Conservation (phyloP, 2,329 filamentous ascomycete genomes). For the Fusarium multiceps region DNA sequence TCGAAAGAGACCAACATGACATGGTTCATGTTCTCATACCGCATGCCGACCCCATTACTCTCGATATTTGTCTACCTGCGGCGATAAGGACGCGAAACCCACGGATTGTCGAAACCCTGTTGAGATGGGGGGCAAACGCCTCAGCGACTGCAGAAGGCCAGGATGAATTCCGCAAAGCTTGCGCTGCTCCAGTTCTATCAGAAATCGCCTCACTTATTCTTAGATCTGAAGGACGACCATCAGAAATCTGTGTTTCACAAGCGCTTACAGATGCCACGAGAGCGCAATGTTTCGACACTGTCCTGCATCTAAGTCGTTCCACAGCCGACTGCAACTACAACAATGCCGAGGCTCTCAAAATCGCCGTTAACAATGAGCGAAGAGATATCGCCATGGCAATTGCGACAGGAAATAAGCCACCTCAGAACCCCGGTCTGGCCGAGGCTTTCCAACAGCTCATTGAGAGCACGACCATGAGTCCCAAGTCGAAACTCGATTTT, state of each 20-base stretch:
- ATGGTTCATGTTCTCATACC: constrained; percentile 66
- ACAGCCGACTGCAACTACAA: constrained; percentile 65
- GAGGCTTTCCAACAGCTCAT: constrained; percentile 63
- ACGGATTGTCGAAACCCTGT: constrained; percentile 59
- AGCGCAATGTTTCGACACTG: constrained; percentile 62
- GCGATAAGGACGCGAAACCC: constrained; percentile 60
- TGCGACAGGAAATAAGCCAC: constrained; percentile 64
- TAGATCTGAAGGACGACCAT: constrained; percentile 61
- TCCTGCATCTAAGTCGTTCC: constrained; percentile 62
- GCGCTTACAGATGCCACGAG: constrained; percentile 63
- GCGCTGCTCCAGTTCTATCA: constrained; percentile 57
- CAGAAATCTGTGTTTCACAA: constrained; percentile 58
- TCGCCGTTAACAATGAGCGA: constrained; percentile 60
- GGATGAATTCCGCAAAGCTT: constrained; percentile 65
- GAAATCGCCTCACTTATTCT: constrained; percentile 62
- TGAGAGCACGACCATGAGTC: constrained; percentile 58
- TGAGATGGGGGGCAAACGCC: constrained; percentile 63
- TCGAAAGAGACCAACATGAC: constrained; percentile 61
- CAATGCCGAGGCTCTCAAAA: constrained; percentile 62
- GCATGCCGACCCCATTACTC: constrained; percentile 61
- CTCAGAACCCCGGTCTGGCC: constrained; percentile 59
- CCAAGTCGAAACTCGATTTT: constrained; percentile 62
- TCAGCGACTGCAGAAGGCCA: constrained; percentile 61
- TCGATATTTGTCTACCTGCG: constrained; percentile 62
- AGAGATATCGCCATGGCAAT: constrained; percentile 67